Base-by-base conservation (phyloP, 2,329 filamentous ascomycete genomes). In the Lecanoromycetidae sp. region DNA sequence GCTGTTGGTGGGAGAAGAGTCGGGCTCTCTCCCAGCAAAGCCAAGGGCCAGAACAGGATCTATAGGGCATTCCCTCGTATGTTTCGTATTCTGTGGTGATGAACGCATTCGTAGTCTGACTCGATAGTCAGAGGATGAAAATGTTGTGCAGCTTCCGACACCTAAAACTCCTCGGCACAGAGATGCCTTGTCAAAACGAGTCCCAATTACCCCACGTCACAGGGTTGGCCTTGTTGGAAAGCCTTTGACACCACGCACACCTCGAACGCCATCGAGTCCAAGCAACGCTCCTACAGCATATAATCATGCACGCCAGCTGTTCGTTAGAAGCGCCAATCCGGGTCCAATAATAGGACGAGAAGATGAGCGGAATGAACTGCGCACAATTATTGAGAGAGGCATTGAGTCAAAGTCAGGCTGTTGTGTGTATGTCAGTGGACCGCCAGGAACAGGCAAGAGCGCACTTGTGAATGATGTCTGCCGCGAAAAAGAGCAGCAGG, bases 401-500 rank as follows among this genome's bases (percentile, higher is more conserved):
- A 68, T 80, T 4, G 69, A 75, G 7, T 64, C 75, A 15, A 71
- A 70, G 9, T 76, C 74, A 3, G 80, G 80, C 44, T 87, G 88
- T 44, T 96, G 90, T 60, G 75, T 94, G 43, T 98, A 98, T 61
- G 82, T 98, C 55, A 95, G 88, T 57, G 91, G 91, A 0, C 91
- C 91, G 3, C 91, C 91, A 2, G 91, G 91, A 9, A 98, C 91
- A 0, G 91, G 91, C 46, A 98, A 98, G 69, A 96, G 88, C 63
- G 91, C 91, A 25, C 82, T 96, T 71, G 79, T 96, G 52, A 80
- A 80, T 53, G 82, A 93, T 60, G 77, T 94, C 42, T 83, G 83
- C 39, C 69, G 77, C 39, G 71, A 78, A 35, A 66, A 82, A 40
- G 67, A 69, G 27, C 67, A 72, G 13, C 63, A 69, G 2, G 58